Evolutionary conservation across 441 rosid genomes (phyloP).

Genomic region (Adansonia rubrostipa): DNA sequence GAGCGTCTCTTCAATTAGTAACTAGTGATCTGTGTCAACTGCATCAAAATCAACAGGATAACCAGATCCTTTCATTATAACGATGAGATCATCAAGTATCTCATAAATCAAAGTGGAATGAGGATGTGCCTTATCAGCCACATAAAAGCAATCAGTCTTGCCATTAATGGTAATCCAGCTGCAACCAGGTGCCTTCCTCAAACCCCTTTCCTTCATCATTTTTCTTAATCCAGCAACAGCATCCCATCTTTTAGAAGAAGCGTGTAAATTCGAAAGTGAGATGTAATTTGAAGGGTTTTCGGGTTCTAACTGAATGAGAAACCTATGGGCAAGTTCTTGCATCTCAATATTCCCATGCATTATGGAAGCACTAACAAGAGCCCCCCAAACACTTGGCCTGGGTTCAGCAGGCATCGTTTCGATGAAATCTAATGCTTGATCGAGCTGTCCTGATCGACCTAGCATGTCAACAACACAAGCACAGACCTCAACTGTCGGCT

Average conservation of each 20-base stretch:
- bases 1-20: background rate
- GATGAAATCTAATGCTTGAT: conserved; percentile 56
- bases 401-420: conserved; percentile 59
- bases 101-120: conserved; percentile 47
- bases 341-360: conserved; percentile 61
- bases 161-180: conserved; percentile 66
- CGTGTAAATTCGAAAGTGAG: conserved; percentile 62
- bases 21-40: conserved; percentile 25
- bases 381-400: conserved; percentile 71
- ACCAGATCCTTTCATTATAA: conserved; percentile 50
- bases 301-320: conserved; percentile 64
- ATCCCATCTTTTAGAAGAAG: conserved; percentile 65
- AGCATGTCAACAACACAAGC: conserved; percentile 70
- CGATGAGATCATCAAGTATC: conserved; percentile 50
- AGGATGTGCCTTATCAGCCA: conserved; percentile 58
- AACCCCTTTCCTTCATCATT: conserved; percentile 58
- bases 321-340: conserved; percentile 59
- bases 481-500: conserved; percentile 62
- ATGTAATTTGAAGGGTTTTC: conserved; percentile 65
- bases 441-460: conserved; percentile 61
- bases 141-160: conserved; percentile 54
- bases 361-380: conserved; percentile 61
- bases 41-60: conserved; percentile 31
- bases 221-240: conserved; percentile 62
- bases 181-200: conserved; percentile 72